Evolutionary conservation across 192 early-diverging fungal genomes (phyloP).

Genomic region (Coemansia sp.): DNA sequence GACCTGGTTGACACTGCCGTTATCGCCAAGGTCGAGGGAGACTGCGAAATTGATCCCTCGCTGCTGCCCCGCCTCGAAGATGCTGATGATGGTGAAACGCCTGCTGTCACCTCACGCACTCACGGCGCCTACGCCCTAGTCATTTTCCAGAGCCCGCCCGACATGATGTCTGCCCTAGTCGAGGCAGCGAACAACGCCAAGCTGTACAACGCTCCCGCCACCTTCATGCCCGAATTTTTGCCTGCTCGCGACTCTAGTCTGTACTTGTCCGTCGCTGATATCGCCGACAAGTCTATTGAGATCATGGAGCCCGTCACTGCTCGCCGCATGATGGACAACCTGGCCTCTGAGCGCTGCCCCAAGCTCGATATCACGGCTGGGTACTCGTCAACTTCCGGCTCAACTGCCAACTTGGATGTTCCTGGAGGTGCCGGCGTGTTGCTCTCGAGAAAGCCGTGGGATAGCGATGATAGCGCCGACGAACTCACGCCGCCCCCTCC

Average conservation of each 20-base stretch:
- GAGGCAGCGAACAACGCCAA: constrained; percentile 24
- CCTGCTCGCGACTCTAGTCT: constrained; percentile 31
- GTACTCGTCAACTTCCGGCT: constrained; percentile 33
- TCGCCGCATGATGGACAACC: constrained; percentile 54
- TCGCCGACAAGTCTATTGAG: constrained; percentile 55
- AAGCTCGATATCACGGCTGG: constrained; percentile 19
- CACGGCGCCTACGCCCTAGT: constrained; percentile 53
- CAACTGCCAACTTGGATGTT: constrained; percentile 26
- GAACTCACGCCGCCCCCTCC: constrained; percentile 11
- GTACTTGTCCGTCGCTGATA: constrained; percentile 29
- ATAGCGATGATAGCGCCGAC: constrained; percentile 43
- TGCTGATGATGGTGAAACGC: constrained; percentile 23
- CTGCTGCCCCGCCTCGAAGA: constrained; percentile 47
- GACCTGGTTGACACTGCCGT: constrained; percentile 52
- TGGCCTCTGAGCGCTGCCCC: constrained; percentile 46
- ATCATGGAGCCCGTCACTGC: constrained; percentile 58
- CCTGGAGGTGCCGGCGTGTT: constrained; percentile 2
- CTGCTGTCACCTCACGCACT: constrained; percentile 33
- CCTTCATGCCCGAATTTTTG: constrained; percentile 37
- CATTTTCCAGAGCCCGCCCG: constrained; percentile 46
- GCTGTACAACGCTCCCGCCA: constrained; percentile 40
- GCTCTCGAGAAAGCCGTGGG: constrained; percentile 36
- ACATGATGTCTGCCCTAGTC: constrained; percentile 47
- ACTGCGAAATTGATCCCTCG: constrained; percentile 53
- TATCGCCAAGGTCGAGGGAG: constrained; percentile 58